Percentiles rank a stretch among this genome's conserved stretches.
These are phyloP conservation scores for Hanseniaspora mollemarum DNA, from an alignment of 805 yeast species.

Conservation along the genomic window DNA sequence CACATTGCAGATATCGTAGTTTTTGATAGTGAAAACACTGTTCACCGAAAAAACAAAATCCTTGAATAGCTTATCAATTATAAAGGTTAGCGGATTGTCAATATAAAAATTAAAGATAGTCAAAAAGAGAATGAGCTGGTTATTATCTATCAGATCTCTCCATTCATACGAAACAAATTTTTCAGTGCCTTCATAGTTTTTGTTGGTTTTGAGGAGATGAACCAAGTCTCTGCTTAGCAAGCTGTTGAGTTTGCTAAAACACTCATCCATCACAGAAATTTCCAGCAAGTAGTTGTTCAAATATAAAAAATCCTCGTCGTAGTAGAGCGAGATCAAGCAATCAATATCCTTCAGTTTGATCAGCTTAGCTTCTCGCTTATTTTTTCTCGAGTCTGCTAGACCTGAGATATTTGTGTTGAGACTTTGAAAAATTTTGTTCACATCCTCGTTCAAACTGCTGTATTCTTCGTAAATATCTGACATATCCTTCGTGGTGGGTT, in stretches of 20 bases:
- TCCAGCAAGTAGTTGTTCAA: slow-evolving; percentile 20
- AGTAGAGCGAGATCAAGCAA: slow-evolving; percentile 16
- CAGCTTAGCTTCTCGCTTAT: neutral
- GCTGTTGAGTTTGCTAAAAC: slow-evolving; percentile 16
- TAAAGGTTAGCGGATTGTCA: slow-evolving; percentile 18
- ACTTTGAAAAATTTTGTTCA: neutral
- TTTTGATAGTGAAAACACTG: neutral
- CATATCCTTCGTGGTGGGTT: slow-evolving; percentile 13
- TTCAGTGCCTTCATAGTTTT: neutral
- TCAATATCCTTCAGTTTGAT: slow-evolving; percentile 2
- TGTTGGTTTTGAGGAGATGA: neutral
- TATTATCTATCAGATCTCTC: slow-evolving; percentile 16
- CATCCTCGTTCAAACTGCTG: neutral
- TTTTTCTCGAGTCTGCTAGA: neutral
- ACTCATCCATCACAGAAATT: slow-evolving; percentile 13
- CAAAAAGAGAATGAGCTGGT: slow-evolving; percentile 19
- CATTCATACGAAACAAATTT: slow-evolving; percentile 5
- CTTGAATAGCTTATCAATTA: slow-evolving; percentile 11
- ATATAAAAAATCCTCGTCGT: slow-evolving; percentile 15
- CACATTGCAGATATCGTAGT: neutral
- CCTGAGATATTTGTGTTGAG: neutral
- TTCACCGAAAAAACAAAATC: neutral
- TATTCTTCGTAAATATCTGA: slow-evolving; percentile 11
- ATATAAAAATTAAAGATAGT: slow-evolving; percentile 22
- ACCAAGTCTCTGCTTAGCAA: slow-evolving; percentile 3